phyloP scores from a whole-genome alignment of 1,284 basidiomycete genomes.

The Cutaneotrichosporon daszewskae region DNA sequence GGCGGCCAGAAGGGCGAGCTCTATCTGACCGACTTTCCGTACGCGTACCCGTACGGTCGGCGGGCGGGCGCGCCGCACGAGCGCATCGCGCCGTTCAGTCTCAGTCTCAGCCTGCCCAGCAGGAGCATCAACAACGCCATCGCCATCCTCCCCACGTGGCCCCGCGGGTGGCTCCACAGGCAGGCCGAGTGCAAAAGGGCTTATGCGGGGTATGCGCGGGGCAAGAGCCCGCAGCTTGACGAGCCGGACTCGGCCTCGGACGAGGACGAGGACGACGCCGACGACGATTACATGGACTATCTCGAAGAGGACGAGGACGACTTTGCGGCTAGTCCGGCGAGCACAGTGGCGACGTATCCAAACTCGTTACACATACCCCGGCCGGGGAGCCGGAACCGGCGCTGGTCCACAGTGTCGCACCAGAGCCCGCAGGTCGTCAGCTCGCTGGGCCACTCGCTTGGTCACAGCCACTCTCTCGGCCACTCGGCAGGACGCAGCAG shows the following conservation, averaged over 20 bases:
- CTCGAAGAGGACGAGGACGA: conserved; percentile 12
- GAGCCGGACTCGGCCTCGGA: conserved; percentile 10
- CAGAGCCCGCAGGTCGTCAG: conserved; percentile 25
- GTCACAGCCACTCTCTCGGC: neutral
- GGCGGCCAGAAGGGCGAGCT: conserved; percentile 47
- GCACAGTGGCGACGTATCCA: conserved; percentile 42
- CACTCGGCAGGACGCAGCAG: neutral
- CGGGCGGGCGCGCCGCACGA: conserved; percentile 1
- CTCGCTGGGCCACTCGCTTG: too few species aligned
- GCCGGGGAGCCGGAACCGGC: conserved; percentile 3
- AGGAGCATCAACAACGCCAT: conserved; percentile 47
- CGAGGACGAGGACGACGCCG: conserved; percentile 18
- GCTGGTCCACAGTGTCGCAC: conserved; percentile 2
- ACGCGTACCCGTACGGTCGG: too few species aligned
- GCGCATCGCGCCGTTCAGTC: conserved; percentile 24
- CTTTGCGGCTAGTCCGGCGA: conserved; percentile 5
- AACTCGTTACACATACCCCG: conserved; percentile 40
- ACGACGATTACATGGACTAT: conserved; percentile 14
- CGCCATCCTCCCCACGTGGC: conserved; percentile 39
- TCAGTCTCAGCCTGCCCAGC: conserved; percentile 31
- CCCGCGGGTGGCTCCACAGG: conserved; percentile 24
- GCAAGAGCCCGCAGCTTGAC: conserved; percentile 3
- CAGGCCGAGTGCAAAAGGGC: conserved; percentile 11
- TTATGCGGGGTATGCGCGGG: conserved; percentile 8
- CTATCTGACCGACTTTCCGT: conserved; percentile 34